Evolutionary conservation across 176 grass and related monocot genomes (phyloP).

Genomic region (Poa pratensis): DNA sequence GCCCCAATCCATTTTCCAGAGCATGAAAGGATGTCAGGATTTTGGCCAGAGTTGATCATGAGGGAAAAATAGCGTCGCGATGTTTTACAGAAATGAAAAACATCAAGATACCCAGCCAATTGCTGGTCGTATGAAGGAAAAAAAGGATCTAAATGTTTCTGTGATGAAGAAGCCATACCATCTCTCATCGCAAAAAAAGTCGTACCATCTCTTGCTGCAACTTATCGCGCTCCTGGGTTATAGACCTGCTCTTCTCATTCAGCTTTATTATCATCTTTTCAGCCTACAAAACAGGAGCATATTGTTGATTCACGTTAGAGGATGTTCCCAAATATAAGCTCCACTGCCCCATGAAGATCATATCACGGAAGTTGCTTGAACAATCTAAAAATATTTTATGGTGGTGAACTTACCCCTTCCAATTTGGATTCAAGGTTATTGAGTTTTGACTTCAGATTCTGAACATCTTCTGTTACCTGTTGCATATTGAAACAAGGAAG

Average conservation of each 20-base stretch:
- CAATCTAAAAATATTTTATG: constrained; percentile 28
- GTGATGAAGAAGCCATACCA: no score
- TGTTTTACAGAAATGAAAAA: no score
- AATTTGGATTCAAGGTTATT: constrained; percentile 82
- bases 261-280: constrained; percentile 60
- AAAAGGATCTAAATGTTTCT: no score
- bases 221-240: background rate
- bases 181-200: background rate
- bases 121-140: no score
- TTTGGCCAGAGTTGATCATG: no score
- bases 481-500: constrained; percentile 42
- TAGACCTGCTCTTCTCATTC: constrained; percentile 70
- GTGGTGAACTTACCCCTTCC: constrained; percentile 63
- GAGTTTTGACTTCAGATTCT: constrained; percentile 85
- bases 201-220: constrained; percentile 67
- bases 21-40: no score
- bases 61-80: no score
- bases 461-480: constrained; percentile 84
- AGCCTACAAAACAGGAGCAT: background rate
- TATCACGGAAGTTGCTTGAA: constrained; percentile 8
- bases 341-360: constrained; percentile 11
- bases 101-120: no score
- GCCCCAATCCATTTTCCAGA: no score
- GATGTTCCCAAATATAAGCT: constrained; percentile 28
- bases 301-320: background rate